Evolutionary conservation across 78 protist genomes (phyloP), one percentile per base, ranked within the genome.

Genomic region (Abeoforma whisleri): DNA sequence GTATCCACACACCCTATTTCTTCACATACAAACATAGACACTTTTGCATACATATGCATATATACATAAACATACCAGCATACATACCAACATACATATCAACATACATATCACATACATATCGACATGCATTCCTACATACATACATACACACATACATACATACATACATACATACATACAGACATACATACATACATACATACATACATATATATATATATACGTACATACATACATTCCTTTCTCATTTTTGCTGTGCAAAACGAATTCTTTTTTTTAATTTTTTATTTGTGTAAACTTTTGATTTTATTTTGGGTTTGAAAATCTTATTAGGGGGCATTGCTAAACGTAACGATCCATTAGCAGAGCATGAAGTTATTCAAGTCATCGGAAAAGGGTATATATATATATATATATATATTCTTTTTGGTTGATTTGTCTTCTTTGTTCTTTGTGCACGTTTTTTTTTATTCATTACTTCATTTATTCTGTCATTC

Each of bases 101-200:
- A 25, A 62, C 70, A 62, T 25, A 62, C 70, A 62, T 25, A 62
- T 25, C 25, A 25, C 25, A 25, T n/a, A 25, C 70, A 25, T 25
- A 25, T 25, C 35, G 35, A 62, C 70, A 62, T 25, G 25, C 70
- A 62, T 25, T n/a, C 70, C 25, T 25, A 62, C 70, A 62, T 25
- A 62, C 70, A 62, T 25, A 62, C 70, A 62, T 25, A 62, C 70
- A 62, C 70, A 62, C 70, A 62, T 62, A 25, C 70, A 62, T 25
- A 25, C 70, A 62, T 25, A 62, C 70, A 62, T 62, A 62, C 35
- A 62, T 25, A 62, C 70, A 62, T 25, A 62, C 70, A 62, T 25
- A 25, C 70, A 62, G 35, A 62, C 70, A 62, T 25, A 25, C 70
- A 62, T 25, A 62, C 70, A 62, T 62, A 62, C 35, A 62, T 25